Evolutionary conservation across 495 filamentous ascomycete genomes (phyloP).

Genomic region (Hypoxylon fragiforme): DNA sequence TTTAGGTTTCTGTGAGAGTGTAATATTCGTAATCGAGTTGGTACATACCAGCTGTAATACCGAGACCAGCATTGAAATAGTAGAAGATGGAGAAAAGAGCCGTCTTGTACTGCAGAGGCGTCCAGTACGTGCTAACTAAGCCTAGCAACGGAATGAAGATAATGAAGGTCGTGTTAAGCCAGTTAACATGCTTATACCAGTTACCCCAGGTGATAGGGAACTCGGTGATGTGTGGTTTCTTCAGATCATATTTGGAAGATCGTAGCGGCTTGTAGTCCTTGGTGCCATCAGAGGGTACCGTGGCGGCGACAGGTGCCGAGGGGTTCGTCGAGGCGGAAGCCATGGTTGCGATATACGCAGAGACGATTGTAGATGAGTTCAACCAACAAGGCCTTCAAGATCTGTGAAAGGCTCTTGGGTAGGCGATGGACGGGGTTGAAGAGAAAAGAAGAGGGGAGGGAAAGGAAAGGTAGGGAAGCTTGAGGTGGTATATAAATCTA

Average conservation of each 20-base stretch:
- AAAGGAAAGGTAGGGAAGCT: slow-evolving; percentile 4
- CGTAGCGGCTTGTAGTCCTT: slow-evolving; percentile 53
- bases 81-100: slow-evolving; percentile 79
- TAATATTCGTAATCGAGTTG: not conserved
- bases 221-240: slow-evolving; percentile 59
- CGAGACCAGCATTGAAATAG: slow-evolving; percentile 89
- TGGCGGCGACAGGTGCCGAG: slow-evolving; percentile 34
- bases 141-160: slow-evolving; percentile 80
- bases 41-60: slow-evolving; percentile 78
- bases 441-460: slow-evolving; percentile 1
- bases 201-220: slow-evolving; percentile 78
- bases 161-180: slow-evolving; percentile 88
- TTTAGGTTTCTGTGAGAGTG: not conserved
- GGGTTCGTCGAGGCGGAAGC: slow-evolving; percentile 44
- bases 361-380: slow-evolving; percentile 6
- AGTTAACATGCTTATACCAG: slow-evolving; percentile 98
- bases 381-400: slow-evolving; percentile 24
- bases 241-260: slow-evolving; percentile 49
- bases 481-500: slow-evolving; percentile 24
- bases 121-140: slow-evolving; percentile 77
- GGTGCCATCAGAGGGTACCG: slow-evolving; percentile 52
- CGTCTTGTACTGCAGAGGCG: slow-evolving; percentile 75
- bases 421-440: slow-evolving; percentile 20
- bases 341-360: slow-evolving; percentile 38
- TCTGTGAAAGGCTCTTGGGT: slow-evolving; percentile 9